Evolutionary conservation across 106 monocot genomes (phyloP), one percentile per base, ranked within the genome.

Genomic region (Phalaenopsis aphrodite): DNA sequence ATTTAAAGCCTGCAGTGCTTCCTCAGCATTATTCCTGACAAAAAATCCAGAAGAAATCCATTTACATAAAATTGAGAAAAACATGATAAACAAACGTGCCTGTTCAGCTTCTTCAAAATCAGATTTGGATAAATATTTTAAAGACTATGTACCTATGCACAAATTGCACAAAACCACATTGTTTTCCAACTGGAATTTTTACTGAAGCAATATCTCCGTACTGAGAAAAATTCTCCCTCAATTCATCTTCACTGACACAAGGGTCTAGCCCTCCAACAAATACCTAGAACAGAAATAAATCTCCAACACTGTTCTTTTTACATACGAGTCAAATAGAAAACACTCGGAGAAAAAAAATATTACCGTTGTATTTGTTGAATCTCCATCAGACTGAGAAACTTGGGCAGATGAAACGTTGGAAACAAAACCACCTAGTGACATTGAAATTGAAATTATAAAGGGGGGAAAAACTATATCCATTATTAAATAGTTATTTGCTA

Each of bases 91-190:
- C 7, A 65, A 65, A 23, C 24, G 21, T 65, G 23, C 10, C 7
- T 65, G 64, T 52, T 52, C 52, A 52, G 52, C 52, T 52, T 52
- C 52, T 52, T 24, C n/a, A 2, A 65, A 30, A 65, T 65, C 1
- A 65, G 10, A 65, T 65, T 65, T 65, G 21, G 10, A 0, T 65
- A 23, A 5, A 23, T 8, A 65, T 5, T 65, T 57, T 17, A 45
- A 55, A 15, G 55, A 19, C 9, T 17, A 38, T n/a, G 30, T 84
- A 90, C 93, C 93, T 88, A 52, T 84, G 79, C 10, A 88, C 83
- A 78, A 93, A 91, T 83, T 92, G 95, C 71, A 95, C 95, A 84
- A 95, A 95, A 36, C 95, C 95, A 85, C 95, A 95, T 78, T 95
- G 92, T 79, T 95, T 95, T 38, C 92, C 95, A 75, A 85, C 55